Percentiles rank a stretch among this genome's conserved stretches.
phyloP scores from a whole-genome alignment of 1,284 basidiomycete genomes.

The Moniliophthora roreri region DNA sequence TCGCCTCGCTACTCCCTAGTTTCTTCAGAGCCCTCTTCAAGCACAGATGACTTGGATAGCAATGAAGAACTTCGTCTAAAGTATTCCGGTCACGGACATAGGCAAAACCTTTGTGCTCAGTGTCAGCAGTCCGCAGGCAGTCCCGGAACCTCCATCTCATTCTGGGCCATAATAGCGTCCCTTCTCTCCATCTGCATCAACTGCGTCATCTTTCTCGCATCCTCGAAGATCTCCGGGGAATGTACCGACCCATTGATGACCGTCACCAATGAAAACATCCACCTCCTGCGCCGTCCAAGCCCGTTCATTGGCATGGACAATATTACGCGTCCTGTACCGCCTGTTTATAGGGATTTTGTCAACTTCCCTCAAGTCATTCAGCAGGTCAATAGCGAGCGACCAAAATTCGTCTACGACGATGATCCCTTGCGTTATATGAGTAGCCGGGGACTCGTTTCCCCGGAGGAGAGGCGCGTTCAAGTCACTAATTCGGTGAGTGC shows the following conservation, averaged over 20 bases:
- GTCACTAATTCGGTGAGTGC: background rate
- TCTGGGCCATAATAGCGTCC: background rate
- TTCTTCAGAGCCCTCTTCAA: background rate
- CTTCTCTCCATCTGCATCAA: conserved; percentile 1
- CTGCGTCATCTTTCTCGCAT: background rate
- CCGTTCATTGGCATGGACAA: conserved; percentile 9
- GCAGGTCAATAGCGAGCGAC: background rate
- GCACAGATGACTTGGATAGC: background rate
- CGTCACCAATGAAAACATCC: conserved; percentile 2
- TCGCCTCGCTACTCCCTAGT: too few relatives aligned
- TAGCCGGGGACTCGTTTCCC: conserved; percentile 6
- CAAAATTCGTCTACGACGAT: conserved; percentile 6
- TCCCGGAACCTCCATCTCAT: background rate
- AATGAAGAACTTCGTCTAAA: background rate
- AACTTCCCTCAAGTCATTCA: conserved; percentile 10
- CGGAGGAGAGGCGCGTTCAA: conserved; percentile 11
- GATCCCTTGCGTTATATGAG: conserved; percentile 11
- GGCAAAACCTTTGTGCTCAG: background rate
- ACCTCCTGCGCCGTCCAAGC: conserved; percentile 7
- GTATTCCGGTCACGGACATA: background rate
- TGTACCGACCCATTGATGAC: background rate
- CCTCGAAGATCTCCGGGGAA: background rate
- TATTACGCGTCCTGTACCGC: conserved; percentile 6
- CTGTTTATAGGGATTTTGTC: background rate
- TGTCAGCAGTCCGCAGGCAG: background rate